Conservation (phyloP, 176 grass and related monocot genomes). For the Carex kokanica region DNA sequence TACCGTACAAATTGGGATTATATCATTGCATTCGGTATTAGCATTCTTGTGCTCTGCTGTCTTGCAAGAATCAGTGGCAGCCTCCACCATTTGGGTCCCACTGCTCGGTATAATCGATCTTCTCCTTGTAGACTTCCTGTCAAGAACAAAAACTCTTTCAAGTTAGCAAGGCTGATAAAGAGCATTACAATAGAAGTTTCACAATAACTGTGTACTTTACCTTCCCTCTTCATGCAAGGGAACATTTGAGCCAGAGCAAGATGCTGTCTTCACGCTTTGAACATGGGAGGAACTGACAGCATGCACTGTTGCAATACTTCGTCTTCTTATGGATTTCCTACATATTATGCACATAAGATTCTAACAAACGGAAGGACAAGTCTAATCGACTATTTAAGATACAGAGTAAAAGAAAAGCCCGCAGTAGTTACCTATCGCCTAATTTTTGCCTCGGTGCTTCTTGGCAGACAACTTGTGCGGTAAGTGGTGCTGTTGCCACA, state of each 20-base stretch:
- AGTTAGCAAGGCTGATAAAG: not conserved
- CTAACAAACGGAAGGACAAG: not conserved
- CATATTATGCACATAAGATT: not conserved
- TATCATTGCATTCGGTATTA: not conserved
- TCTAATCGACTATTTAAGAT: not conserved
- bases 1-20: not conserved
- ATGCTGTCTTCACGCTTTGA: slow-evolving; percentile 1
- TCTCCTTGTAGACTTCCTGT: slow-evolving; percentile 7
- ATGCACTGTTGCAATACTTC: not conserved
- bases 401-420: not conserved
- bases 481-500: not conserved
- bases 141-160: not conserved
- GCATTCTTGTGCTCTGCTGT: not conserved
- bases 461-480: not conserved
- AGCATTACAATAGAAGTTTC: not conserved
- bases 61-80: not conserved
- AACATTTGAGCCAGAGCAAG: slow-evolving; percentile 2
- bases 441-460: not conserved
- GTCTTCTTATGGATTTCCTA: slow-evolving; percentile 5
- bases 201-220: not conserved
- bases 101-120: slow-evolving; percentile 2
- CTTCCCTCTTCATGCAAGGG: slow-evolving; percentile 15
- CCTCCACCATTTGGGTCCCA: not conserved
- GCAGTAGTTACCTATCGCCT: not conserved
- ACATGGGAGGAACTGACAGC: slow-evolving; percentile 4